Percentiles rank a stretch among this genome's conserved stretches.
Evolutionary conservation across 441 rosid species (phyloP).

Genomic region (Geranium incanum): DNA sequence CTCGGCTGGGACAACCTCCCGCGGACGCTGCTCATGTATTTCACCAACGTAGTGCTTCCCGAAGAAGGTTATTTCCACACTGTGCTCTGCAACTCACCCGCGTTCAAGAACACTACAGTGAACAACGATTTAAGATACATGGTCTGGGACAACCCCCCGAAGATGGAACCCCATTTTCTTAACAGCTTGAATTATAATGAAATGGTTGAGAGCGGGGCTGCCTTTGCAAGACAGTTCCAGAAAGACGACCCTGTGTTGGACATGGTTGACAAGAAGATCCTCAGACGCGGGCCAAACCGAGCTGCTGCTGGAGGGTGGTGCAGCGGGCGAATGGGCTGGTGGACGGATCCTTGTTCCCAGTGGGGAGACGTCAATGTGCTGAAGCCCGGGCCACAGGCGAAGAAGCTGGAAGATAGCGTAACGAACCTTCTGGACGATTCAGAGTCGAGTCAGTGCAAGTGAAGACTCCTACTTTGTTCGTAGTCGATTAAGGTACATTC

Average conservation of each 20-base stretch:
- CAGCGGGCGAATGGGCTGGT: slow-evolving; percentile 56
- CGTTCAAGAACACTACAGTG: slow-evolving; percentile 65
- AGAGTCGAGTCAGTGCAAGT: slow-evolving; percentile 64
- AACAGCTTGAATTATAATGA: slow-evolving; percentile 44
- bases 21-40: slow-evolving; percentile 72
- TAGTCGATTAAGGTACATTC: neutral
- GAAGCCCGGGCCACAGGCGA: slow-evolving; percentile 63
- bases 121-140: slow-evolving; percentile 69
- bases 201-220: slow-evolving; percentile 71
- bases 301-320: slow-evolving; percentile 82
- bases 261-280: slow-evolving; percentile 60
- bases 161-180: slow-evolving; percentile 76
- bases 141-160: slow-evolving; percentile 90
- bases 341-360: slow-evolving; percentile 77
- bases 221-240: slow-evolving; percentile 66
- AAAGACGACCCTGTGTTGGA: slow-evolving; percentile 57
- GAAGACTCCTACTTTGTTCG: slow-evolving; percentile 25
- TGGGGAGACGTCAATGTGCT: slow-evolving; percentile 74
- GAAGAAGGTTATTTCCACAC: slow-evolving; percentile 80
- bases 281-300: slow-evolving; percentile 46
- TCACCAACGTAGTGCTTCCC: slow-evolving; percentile 58
- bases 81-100: slow-evolving; percentile 68
- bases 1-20: slow-evolving; percentile 90
- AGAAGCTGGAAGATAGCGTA: slow-evolving; percentile 56
- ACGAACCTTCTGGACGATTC: slow-evolving; percentile 54